phyloP scores from a whole-genome alignment of 495 filamentous ascomycete genomes.

The Astrocystis sublimbata region DNA sequence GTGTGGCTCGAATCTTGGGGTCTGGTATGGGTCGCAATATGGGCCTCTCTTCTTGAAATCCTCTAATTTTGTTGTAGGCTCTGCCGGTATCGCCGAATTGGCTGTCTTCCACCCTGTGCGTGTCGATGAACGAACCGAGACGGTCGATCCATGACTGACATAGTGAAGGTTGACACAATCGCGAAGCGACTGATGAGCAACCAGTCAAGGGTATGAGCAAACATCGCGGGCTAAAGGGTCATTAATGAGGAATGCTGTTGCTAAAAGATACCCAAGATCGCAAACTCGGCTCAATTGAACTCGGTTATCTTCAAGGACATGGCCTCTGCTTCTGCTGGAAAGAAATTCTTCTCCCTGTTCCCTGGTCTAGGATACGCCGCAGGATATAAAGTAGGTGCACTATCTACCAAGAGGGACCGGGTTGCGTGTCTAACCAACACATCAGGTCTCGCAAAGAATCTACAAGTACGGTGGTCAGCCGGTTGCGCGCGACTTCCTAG shows the following conservation, averaged over 20 bases:
- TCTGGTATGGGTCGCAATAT: conserved; percentile 65
- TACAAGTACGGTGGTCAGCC: conserved; percentile 99
- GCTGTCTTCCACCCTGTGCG: conserved; percentile 94
- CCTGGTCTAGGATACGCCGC: conserved; percentile 96
- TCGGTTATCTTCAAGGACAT: conserved; percentile 92
- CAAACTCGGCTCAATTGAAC: conserved; percentile 65
- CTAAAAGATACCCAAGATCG: conserved; percentile 53
- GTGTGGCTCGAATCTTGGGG: conserved; percentile 80
- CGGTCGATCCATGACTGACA: conserved; percentile 30
- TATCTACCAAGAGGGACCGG: not conserved
- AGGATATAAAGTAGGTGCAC: conserved; percentile 79
- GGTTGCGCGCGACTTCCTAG: conserved; percentile 87
- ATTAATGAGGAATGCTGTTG: conserved; percentile 19
- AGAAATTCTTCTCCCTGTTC: conserved; percentile 94
- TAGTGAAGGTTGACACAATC: conserved; percentile 84
- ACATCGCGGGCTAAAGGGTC: not conserved
- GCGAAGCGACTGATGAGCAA: conserved; percentile 99
- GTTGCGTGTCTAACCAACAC: conserved; percentile 8
- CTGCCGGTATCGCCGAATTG: conserved; percentile 93
- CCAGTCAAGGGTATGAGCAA: conserved; percentile 64
- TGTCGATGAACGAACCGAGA: conserved; percentile 23
- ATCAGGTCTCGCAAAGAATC: conserved; percentile 81
- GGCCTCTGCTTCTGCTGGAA: conserved; percentile 63
- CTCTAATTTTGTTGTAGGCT: conserved; percentile 55
- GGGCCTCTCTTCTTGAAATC: not conserved